Base-by-base conservation (phyloP, 345 rosid genomes). In the Erodium maritimum region DNA sequence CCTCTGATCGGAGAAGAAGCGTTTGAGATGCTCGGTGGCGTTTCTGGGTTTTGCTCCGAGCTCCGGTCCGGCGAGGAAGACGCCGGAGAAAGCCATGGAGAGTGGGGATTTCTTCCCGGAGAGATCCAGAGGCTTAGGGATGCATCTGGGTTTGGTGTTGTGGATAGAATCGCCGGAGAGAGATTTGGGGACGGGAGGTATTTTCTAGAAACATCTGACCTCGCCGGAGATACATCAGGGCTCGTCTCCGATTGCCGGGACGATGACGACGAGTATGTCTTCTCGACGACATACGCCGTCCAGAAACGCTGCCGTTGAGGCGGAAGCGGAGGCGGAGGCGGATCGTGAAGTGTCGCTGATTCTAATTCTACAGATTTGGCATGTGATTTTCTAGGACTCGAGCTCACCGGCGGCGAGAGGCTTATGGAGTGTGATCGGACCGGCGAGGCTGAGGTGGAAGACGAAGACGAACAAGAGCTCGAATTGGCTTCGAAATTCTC, bases 401-500 rank as follows among this genome's bases (percentile, higher is more conserved):
- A 67, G 68, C 96, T 87, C 54, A 68, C 80, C 19, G 96, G 88
- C 19, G 96, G 89, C 20, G 97, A 94, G 53, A 82, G 82, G 45
- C 97, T 90, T 14, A 79, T 68, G 1, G 91, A 87, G 0, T 79
- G 81, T n/a, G 99, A 94, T 54, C 95, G 75, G 19, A 76, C 82
- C 0, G 88, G 95, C 22, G 97, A 90, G 18, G 71, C 81, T 16
- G 96, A 84, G 62, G 77, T 77, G 10, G 99, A 85, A 29, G 90
- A 80, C 18, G 87, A 79, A 56, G 71, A 73, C 9, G 95, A 87
- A 19, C 75, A 71, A 21, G 77, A 69, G 61, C 82, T 84, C 55
- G 80, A 77, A 52, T 67, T 71, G 17, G 69, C 82, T 54, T 73
- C 82, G 53, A 61, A 61, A 46, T 61, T 77, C 45, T 57, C 68